Percentiles rank a stretch among this genome's conserved stretches.
These are phyloP conservation scores for Houttuynia cordata DNA, from an alignment of 164 flowering plant species.

Conservation along the genomic window DNA sequence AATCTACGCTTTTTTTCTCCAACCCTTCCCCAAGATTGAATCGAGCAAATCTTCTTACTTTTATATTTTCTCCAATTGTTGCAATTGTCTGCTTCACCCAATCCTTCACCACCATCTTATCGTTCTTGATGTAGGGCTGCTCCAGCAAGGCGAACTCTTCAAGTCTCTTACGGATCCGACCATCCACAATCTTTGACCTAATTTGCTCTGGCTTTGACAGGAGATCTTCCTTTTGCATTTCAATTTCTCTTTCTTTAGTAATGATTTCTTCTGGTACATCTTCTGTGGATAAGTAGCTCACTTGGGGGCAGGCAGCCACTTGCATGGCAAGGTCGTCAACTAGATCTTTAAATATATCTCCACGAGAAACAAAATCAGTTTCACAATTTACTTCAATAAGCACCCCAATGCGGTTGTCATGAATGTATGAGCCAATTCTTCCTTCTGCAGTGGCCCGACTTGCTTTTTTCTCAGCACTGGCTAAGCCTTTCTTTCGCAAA, in stretches of 20 bases:
- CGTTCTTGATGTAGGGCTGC: constrained; percentile 87
- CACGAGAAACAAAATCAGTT: constrained; percentile 96
- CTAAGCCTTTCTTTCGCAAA: constrained; percentile 91
- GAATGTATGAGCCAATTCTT: constrained; percentile 88
- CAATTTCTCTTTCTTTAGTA: constrained; percentile 77
- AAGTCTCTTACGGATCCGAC: constrained; percentile 76
- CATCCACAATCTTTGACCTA: constrained; percentile 75
- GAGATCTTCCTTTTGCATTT: constrained; percentile 94
- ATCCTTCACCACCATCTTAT: constrained; percentile 72
- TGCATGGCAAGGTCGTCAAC: constrained; percentile 99
- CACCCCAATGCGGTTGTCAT: constrained; percentile 82
- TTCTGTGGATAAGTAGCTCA: constrained; percentile 56
- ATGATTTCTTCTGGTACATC: constrained; percentile 70
- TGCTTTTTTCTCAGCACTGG: constrained; percentile 97
- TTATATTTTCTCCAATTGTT: constrained; percentile 92
- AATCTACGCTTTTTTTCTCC: constrained; percentile 90
- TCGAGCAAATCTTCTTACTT: constrained; percentile 76
- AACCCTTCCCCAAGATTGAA: constrained; percentile 94
- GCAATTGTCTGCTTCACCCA: constrained; percentile 91
- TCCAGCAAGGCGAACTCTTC: constrained; percentile 87
- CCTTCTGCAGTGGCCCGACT: constrained; percentile 92
- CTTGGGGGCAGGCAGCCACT: constrained; percentile 98
- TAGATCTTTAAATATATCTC: constrained; percentile 88
- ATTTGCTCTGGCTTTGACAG: constrained; percentile 84
- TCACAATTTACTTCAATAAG: constrained; percentile 96